These are phyloP conservation scores for Chenopodium formosanum DNA, from an alignment of 148 eudicot species.

Conservation along the genomic window DNA sequence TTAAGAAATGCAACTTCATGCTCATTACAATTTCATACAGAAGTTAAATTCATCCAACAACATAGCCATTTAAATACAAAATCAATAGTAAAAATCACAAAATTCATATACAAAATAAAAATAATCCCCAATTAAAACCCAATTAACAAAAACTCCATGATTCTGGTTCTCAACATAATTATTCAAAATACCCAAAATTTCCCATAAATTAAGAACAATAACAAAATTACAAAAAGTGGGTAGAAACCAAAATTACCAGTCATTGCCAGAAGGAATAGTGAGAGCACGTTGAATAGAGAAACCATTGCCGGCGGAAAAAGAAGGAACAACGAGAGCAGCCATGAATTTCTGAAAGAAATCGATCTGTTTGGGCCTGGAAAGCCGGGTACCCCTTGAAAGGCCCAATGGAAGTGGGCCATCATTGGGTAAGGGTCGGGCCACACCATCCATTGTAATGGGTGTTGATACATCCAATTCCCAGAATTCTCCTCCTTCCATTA, in stretches of 20 bases:
- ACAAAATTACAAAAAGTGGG: neutral
- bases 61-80: too few relatives aligned
- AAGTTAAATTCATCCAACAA: too few relatives aligned
- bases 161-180: neutral
- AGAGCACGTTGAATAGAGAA: slow-evolving; percentile 66
- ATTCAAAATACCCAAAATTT: neutral
- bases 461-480: slow-evolving; percentile 85
- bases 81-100: neutral
- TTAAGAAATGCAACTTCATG: too few relatives aligned
- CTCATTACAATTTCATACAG: too few relatives aligned
- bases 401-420: slow-evolving; percentile 60
- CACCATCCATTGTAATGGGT: slow-evolving; percentile 64
- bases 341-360: slow-evolving; percentile 83
- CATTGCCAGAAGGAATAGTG: slow-evolving; percentile 45
- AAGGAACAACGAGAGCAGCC: slow-evolving; percentile 65
- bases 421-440: slow-evolving; percentile 58
- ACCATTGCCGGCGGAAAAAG: slow-evolving; percentile 34
- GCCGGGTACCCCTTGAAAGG: slow-evolving; percentile 48
- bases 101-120: too few relatives aligned
- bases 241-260: slow-evolving; percentile 36
- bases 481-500: slow-evolving; percentile 54
- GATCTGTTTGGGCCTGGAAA: slow-evolving; percentile 66
- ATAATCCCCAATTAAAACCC: too few relatives aligned
- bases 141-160: neutral
- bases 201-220: neutral